Percentiles rank a stretch among this genome's conserved stretches.
These are phyloP conservation scores for Fraxinus cuspidata DNA, from an alignment of 257 asterid genomes.

Conservation along the genomic window DNA sequence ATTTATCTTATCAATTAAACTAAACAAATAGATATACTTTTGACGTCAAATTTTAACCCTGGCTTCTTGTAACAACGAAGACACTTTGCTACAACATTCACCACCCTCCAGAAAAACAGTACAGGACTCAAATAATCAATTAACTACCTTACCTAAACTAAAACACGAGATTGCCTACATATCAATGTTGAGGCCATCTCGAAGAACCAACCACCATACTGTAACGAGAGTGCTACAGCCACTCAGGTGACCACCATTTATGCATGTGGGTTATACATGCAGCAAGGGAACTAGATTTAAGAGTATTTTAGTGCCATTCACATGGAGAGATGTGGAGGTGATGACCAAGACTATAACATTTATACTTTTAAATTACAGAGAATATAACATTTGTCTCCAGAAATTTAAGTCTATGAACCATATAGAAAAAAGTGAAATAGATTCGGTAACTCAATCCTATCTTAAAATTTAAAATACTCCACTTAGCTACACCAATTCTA, in stretches of 20 bases:
- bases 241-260: neutral
- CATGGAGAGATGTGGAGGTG: neutral
- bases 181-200: neutral
- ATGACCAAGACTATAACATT: too few species aligned
- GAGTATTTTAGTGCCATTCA: neutral
- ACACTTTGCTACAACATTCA: neutral
- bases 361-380: neutral
- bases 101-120: neutral
- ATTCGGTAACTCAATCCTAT: neutral
- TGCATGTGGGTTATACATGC: neutral
- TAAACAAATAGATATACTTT: neutral
- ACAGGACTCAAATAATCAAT: neutral
- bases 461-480: neutral
- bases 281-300: too few species aligned
- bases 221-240: too few species aligned
- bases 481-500: neutral
- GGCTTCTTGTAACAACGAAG: neutral
- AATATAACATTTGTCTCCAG: too few species aligned
- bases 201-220: neutral
- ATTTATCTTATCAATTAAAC: neutral
- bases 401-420: too few species aligned
- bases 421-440: neutral
- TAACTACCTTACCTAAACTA: neutral
- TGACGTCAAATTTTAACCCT: neutral
- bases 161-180: neutral